These are phyloP conservation scores for Microthlaspi erraticum DNA, from an alignment of 345 rosid genomes.

Conservation along the genomic window DNA sequence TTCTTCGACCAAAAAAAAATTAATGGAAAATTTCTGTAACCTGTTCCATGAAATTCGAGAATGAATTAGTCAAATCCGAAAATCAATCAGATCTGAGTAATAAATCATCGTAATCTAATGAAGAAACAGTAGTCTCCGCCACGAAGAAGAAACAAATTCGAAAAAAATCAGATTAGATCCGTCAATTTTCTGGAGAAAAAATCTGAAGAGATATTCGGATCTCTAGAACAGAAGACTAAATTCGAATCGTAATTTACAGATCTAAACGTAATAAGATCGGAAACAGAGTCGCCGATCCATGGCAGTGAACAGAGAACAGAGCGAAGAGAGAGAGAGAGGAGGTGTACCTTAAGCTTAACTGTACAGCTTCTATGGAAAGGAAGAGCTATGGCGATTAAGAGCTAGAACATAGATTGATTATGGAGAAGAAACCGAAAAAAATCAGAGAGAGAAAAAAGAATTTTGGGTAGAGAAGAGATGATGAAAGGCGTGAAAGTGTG, in stretches of 20 bases:
- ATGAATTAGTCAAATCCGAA: neutral
- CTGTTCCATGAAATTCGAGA: slow-evolving; percentile 14
- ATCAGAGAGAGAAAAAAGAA: neutral
- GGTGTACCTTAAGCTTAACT: slow-evolving; percentile 43
- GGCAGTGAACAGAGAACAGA: slow-evolving; percentile 6
- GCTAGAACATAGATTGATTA: slow-evolving; percentile 12
- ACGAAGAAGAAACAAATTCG: neutral
- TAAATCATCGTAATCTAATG: neutral
- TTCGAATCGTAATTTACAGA: slow-evolving; percentile 18
- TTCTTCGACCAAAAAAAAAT: neutral
- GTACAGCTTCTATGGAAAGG: slow-evolving; percentile 28
- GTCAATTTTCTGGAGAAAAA: neutral
- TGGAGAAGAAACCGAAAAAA: neutral
- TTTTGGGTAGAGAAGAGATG: slow-evolving; percentile 9
- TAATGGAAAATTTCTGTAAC: neutral
- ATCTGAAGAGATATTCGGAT: neutral
- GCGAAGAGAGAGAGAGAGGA: slow-evolving; percentile 4
- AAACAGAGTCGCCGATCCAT: slow-evolving; percentile 6
- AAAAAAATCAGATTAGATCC: slow-evolving; percentile 5
- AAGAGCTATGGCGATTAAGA: slow-evolving; percentile 36
- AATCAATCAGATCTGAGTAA: neutral
- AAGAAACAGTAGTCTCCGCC: neutral
- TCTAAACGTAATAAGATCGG: neutral
- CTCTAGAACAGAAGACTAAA: neutral
- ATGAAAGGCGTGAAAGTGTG: slow-evolving; percentile 40